Conservation (phyloP, 1,139 yeast species). For the Entelexis sorbosivorans region DNA sequence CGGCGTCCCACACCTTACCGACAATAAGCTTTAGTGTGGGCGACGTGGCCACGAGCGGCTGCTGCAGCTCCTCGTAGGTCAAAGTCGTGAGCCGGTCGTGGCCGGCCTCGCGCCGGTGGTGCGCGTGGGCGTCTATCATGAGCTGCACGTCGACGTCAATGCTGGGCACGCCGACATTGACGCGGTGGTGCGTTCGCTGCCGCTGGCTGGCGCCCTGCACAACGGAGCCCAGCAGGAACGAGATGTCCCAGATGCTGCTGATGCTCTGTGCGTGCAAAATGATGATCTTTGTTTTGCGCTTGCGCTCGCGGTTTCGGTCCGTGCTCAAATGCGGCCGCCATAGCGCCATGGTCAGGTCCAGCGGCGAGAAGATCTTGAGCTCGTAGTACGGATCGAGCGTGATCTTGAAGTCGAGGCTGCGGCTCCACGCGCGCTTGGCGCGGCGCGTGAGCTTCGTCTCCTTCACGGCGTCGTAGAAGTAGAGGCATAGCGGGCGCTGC, state of each 20-base stretch:
- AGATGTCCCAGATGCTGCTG: slow-evolving; percentile 34
- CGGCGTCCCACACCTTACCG: not conserved
- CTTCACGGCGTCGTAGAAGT: slow-evolving; percentile 42
- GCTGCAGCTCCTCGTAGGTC: slow-evolving; percentile 7
- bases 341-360: slow-evolving; percentile 61
- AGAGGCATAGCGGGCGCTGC: slow-evolving; percentile 44
- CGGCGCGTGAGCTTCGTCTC: slow-evolving; percentile 11
- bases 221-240: slow-evolving; percentile 12
- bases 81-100: not conserved
- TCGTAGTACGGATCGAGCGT: slow-evolving; percentile 24
- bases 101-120: not conserved
- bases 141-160: slow-evolving; percentile 8
- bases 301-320: slow-evolving; percentile 30
- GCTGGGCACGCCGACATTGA: slow-evolving; percentile 8
- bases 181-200: not conserved
- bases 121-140: not conserved
- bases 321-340: slow-evolving; percentile 25
- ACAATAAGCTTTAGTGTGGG: not conserved
- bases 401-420: slow-evolving; percentile 22
- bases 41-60: slow-evolving; percentile 12
- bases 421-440: slow-evolving; percentile 18
- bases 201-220: slow-evolving; percentile 2
- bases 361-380: slow-evolving; percentile 48
- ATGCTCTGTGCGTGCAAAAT: slow-evolving; percentile 24
- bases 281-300: slow-evolving; percentile 23